Conservation (phyloP, 2,329 filamentous ascomycete species). For the Colletotrichum kahawae region DNA sequence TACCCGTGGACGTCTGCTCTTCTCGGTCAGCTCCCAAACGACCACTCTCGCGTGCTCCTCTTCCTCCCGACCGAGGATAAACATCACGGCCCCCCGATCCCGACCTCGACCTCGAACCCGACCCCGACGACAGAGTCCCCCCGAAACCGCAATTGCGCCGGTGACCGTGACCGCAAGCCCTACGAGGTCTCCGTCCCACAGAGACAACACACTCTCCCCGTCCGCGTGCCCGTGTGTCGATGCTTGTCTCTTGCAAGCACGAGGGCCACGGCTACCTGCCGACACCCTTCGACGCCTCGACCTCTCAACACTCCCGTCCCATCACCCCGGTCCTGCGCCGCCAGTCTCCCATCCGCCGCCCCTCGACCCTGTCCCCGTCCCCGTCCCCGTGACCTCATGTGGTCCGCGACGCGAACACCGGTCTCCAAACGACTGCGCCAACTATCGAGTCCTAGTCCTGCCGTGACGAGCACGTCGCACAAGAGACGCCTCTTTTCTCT, state of each 20-base stretch:
- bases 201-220: constrained; percentile 1
- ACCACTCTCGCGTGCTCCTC: constrained; percentile 19
- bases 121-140: neutral
- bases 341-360: constrained; percentile 11
- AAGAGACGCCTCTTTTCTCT: constrained; percentile 34
- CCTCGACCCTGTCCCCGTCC: neutral
- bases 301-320: constrained; percentile 19
- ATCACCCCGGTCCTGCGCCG: constrained; percentile 8
- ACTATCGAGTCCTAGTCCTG: constrained; percentile 23
- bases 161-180: neutral
- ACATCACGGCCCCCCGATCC: constrained; percentile 2
- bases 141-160: neutral
- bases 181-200: neutral
- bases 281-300: constrained; percentile 9
- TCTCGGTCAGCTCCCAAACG: neutral
- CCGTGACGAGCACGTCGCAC: constrained; percentile 32
- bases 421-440: constrained; percentile 22
- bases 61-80: constrained; percentile 24
- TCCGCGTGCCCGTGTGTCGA: constrained; percentile 13
- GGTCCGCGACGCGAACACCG: constrained; percentile 21
- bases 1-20: neutral
- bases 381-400: constrained; percentile 22
- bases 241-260: constrained; percentile 16
- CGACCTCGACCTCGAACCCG: neutral
- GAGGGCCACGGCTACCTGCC: constrained; percentile 23